Evolutionary conservation across 805 yeast genomes (phyloP).

Genomic region (Grigorovia yakushimaensis): DNA sequence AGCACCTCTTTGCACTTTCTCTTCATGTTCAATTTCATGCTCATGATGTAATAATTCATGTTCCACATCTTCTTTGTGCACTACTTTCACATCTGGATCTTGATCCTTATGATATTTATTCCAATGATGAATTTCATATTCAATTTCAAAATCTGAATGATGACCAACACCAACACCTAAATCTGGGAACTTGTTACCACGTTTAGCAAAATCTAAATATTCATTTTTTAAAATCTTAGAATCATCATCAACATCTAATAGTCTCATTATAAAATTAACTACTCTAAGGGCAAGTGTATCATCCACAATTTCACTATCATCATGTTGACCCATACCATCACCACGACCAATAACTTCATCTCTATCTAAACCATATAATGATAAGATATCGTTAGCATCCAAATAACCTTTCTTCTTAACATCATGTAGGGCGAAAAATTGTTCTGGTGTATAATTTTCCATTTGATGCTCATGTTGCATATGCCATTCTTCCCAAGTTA

Average conservation of each 20-base stretch:
- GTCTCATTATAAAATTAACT: constrained; percentile 40
- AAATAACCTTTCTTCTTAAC: constrained; percentile 47
- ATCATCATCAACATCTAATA: constrained; percentile 61
- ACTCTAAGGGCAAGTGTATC: constrained; percentile 46
- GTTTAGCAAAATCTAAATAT: constrained; percentile 50
- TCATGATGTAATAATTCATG: constrained; percentile 79
- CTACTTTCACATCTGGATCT: constrained; percentile 73
- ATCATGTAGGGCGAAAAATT: constrained; percentile 79
- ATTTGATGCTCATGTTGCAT: constrained; percentile 83
- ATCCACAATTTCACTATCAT: constrained; percentile 51
- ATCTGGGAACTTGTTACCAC: constrained; percentile 77
- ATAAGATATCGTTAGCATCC: constrained; percentile 54
- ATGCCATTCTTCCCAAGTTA: constrained; percentile 79
- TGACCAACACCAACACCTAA: constrained; percentile 91
- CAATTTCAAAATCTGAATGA: constrained; percentile 86
- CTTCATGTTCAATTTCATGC: constrained; percentile 65
- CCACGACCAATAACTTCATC: constrained; percentile 76
- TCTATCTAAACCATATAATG: constrained; percentile 71
- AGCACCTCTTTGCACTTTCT: constrained; percentile 28
- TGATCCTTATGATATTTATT: constrained; percentile 59
- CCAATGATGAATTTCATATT: constrained; percentile 95
- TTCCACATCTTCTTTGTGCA: constrained; percentile 83
- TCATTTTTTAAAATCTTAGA: constrained; percentile 57
- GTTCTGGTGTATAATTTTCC: constrained; percentile 60
- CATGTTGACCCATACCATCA: constrained; percentile 78